phyloP scores from a whole-genome alignment of 345 rosid genomes.

The Eucalyptus sp. region DNA sequence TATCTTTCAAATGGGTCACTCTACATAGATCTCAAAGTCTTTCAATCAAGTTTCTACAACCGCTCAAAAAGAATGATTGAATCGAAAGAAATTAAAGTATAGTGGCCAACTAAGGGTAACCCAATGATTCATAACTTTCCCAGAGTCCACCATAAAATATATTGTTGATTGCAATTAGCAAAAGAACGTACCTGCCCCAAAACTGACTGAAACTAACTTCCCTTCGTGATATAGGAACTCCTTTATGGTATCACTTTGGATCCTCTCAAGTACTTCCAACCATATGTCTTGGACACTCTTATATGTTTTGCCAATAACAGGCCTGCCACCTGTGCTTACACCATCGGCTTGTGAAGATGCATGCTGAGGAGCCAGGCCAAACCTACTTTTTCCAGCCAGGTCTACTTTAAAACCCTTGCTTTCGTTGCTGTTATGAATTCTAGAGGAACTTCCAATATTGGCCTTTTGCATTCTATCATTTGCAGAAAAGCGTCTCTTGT shows the following conservation, averaged over 20 bases:
- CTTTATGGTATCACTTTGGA: constrained; percentile 35
- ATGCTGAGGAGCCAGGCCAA: constrained; percentile 22
- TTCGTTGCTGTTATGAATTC: not conserved
- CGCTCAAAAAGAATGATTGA: not conserved
- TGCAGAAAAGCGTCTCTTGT: constrained; percentile 18
- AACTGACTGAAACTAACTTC: constrained; percentile 64
- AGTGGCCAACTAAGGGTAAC: not conserved
- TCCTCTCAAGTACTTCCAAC: constrained; percentile 61
- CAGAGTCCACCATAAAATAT: not conserved
- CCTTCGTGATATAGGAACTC: constrained; percentile 84
- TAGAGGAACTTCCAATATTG: constrained; percentile 13
- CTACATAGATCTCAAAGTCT: not conserved
- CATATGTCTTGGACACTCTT: constrained; percentile 69
- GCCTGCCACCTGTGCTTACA: constrained; percentile 4
- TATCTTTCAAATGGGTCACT: not conserved
- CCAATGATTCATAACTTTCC: not conserved
- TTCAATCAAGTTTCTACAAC: not conserved
- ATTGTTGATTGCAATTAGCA: not conserved
- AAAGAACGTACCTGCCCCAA: constrained; percentile 60
- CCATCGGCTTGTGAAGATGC: constrained; percentile 8
- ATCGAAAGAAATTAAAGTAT: not conserved
- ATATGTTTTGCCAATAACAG: constrained; percentile 17
- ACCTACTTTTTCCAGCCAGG: constrained; percentile 17
- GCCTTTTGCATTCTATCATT: constrained; percentile 22
- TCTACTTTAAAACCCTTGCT: constrained; percentile 16